Evolutionary conservation across 2,329 filamentous ascomycete species (phyloP), one percentile per base, ranked within the genome.

Genomic region (Bertia moriformis): DNA sequence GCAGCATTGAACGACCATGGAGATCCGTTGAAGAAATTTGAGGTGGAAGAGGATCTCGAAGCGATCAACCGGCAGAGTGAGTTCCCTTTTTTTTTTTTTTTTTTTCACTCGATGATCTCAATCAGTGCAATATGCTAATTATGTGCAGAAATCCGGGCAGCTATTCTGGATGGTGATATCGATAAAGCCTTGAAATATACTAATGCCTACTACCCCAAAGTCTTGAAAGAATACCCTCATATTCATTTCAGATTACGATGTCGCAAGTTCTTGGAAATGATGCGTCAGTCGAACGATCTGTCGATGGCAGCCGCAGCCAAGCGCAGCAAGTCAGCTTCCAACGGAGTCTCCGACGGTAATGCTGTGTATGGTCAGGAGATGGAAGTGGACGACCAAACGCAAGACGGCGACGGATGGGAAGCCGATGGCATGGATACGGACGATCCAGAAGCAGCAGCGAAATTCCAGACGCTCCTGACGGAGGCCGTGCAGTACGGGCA

Each of bases 191-290:
- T 96, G n/a, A 82, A 87, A 55, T 72, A 80, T 49, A 93, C 84
- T 3, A 74, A 78, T 38, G 66, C 68, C 12, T 84, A 78, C 51
- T 98, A 95, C 49, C 83, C 85, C 4, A 69, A 71, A 18, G 86
- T 96, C 1, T 69, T 98, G 14, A 68, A 74, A 37, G 73, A 84
- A 17, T 86, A 94, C 51, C 76, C 84, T 40, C 76, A 86, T 40
- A 86, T 95, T 14, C 78, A 88, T 53, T 96, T 98, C 60, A 82
- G 79, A 42, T 65, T 98, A 38, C 76, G 81, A 47, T 95, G 88
- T 53, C 78, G 87, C 43, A 93, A 91, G 54, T 95, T 96, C 55
- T 80, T 96, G 43, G 91, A 98, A 57, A 89, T 98, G 80, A 86
- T 93, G 49, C 73, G 83, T 30, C 73, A 71, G 42, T 78, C 78